These are phyloP conservation scores for Tylopilus sp. DNA, from an alignment of 768 basidiomycete genomes.

Conservation along the genomic window DNA sequence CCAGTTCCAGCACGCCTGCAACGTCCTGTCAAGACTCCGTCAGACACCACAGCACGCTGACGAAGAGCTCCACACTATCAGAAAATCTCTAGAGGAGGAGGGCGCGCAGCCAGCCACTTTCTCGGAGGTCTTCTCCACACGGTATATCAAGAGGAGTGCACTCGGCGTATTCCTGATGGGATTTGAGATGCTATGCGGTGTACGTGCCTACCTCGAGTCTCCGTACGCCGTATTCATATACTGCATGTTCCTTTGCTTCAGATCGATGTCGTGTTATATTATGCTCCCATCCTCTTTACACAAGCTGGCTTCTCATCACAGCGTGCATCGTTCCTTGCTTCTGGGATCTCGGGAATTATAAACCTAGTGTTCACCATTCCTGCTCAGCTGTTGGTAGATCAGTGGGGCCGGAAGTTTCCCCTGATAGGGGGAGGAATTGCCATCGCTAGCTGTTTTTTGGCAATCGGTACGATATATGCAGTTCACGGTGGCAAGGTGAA, in stretches of 20 bases:
- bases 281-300: constrained; percentile 46
- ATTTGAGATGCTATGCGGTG: constrained; percentile 39
- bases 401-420: constrained; percentile 34
- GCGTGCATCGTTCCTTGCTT: constrained; percentile 49
- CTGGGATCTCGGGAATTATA: constrained; percentile 47
- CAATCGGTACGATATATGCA: constrained; percentile 45
- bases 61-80: constrained; percentile 20
- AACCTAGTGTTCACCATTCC: constrained; percentile 38
- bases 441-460: constrained; percentile 37
- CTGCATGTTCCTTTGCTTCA: constrained; percentile 1
- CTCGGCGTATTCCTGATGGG: constrained; percentile 42
- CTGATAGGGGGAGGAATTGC: constrained; percentile 42
- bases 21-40: constrained; percentile 25
- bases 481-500: constrained; percentile 31
- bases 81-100: constrained; percentile 23
- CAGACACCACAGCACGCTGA: constrained; percentile 10
- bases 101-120: constrained; percentile 18
- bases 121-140: constrained; percentile 27
- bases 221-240: not conserved
- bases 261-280: constrained; percentile 33
- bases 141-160: constrained; percentile 32
- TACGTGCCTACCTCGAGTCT: constrained; percentile 6
- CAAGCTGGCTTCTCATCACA: constrained; percentile 48
- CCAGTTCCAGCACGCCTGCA: constrained; percentile 29
- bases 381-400: constrained; percentile 38